Evolutionary conservation across 495 filamentous ascomycete genomes (phyloP).

Genomic region (Lineolata rhizophorae): DNA sequence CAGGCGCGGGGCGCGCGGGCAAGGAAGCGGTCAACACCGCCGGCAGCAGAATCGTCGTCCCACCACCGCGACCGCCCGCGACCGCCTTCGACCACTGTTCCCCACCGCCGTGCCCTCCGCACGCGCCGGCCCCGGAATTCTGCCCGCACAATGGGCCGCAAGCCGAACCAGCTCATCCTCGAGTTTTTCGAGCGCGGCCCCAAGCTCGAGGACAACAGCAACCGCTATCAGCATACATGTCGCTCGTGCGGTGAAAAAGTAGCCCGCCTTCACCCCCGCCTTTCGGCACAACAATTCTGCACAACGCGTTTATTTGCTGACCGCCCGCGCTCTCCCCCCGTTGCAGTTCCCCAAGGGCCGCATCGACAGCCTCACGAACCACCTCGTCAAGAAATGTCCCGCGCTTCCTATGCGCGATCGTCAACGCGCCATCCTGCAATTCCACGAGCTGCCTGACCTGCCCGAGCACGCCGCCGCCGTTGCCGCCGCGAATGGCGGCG

Average conservation of each 20-base stretch:
- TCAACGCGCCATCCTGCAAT: slow-evolving; percentile 38
- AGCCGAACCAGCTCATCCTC: slow-evolving; percentile 60
- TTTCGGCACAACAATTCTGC: no score
- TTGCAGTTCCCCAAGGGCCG: slow-evolving; percentile 54
- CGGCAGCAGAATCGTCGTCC: no score
- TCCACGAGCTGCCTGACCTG: slow-evolving; percentile 24
- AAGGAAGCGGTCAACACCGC: no score
- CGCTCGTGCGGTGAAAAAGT: slow-evolving; percentile 56
- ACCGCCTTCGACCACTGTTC: no score
- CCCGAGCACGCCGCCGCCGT: no score
- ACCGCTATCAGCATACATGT: slow-evolving; percentile 74
- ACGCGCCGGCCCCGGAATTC: no score
- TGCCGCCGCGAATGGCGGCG: no score
- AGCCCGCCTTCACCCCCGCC: background rate
- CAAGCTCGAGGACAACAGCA: slow-evolving; percentile 65
- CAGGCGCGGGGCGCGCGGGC: no score
- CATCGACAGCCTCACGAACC: slow-evolving; percentile 53
- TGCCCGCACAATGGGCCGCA: slow-evolving; percentile 39
- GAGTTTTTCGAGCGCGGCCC: slow-evolving; percentile 66
- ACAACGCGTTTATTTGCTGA: no score
- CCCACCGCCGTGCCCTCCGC: no score
- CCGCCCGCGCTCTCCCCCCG: no score
- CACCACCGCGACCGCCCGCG: no score
- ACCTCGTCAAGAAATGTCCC: slow-evolving; percentile 64
- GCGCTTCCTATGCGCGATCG: slow-evolving; percentile 44